Evolutionary conservation across 805 yeast genomes (phyloP), one percentile per base, ranked within the genome.

Genomic region (Saturnispora ahearnii): DNA sequence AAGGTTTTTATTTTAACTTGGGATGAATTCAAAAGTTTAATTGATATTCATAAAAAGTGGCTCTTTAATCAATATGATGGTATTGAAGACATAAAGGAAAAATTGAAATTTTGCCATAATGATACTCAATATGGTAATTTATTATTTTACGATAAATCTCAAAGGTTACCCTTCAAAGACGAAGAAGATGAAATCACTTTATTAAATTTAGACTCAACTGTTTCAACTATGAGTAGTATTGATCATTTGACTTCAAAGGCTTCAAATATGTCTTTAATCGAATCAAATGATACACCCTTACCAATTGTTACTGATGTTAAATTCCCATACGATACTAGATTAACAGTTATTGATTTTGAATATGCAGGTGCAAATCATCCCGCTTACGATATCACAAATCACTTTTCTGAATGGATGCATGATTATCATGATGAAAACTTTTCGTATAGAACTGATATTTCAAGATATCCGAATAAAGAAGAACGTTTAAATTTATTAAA

Each of bases 101-200:
- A 74, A 48, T 71, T 86, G 53, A 88, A 79, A 12, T 93, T 93
- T 62, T 88, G 96, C 59, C 99, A 93, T 67, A 93, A 93, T 62
- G 99, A 91, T 66, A 85, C 98, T 0, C 99, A 93, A 65, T 91
- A 93, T 63, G 99, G 99, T 32, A 93, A 93, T 62, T 73, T 93
- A 54, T 71, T 93, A 50, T 78, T 91, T 43, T 68, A 67, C 55
- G 62, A 59, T 44, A 65, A 64, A 42, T 52, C 55, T 31, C 65
- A 62, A 30, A 59, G 60, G 44, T 46, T 60, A 4, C 45, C 59
- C 11, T 53, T 63, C 44, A 55, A 53, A 12, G 67, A 60, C 30
- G 64, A 62, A 24, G 61, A 57, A 31, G 60, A 62, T 9, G 63
- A 61, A 32, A 59, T 51, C 21, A 47, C 42, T 13, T 29, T 41